Conservation (phyloP, 805 yeast genomes). For the Saccharomycopsis javanensis region DNA sequence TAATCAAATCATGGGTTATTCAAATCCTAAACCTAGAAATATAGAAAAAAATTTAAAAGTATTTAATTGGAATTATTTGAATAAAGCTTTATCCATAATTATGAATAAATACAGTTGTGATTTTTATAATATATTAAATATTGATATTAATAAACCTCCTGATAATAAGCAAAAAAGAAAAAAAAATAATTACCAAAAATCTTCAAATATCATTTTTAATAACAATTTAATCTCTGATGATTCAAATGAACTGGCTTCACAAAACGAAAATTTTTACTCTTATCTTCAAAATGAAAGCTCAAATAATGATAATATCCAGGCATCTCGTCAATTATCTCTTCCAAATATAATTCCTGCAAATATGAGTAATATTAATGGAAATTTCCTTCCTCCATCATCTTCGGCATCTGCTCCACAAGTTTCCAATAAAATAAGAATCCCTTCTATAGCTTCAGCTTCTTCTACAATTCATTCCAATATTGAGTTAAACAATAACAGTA, state of each 20-base stretch:
- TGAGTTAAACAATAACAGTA: not conserved
- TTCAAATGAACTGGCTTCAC: not conserved
- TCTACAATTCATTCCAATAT: not conserved
- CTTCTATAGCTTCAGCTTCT: not conserved
- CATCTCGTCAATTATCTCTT: not conserved
- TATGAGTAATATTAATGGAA: not conserved
- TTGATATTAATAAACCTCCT: not conserved
- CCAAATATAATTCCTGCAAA: not conserved
- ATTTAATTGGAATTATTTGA: slow-evolving; percentile 46
- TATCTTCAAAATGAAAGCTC: not conserved
- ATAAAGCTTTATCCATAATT: slow-evolving; percentile 45
- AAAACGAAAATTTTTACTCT: not conserved
- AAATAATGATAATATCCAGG: not conserved
- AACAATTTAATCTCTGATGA: not conserved
- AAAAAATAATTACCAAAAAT: not conserved
- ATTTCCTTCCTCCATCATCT: not conserved
- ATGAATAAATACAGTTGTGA: slow-evolving; percentile 39
- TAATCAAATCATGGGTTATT: slow-evolving; percentile 47
- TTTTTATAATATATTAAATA: not conserved
- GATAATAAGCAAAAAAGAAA: not conserved
- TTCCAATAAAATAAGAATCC: not conserved
- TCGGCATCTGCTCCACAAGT: not conserved
- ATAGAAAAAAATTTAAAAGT: slow-evolving; percentile 66
- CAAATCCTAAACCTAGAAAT: slow-evolving; percentile 55
- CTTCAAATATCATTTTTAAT: not conserved